Evolutionary conservation across 345 rosid species (phyloP).

Genomic region (Acer saccharum): DNA sequence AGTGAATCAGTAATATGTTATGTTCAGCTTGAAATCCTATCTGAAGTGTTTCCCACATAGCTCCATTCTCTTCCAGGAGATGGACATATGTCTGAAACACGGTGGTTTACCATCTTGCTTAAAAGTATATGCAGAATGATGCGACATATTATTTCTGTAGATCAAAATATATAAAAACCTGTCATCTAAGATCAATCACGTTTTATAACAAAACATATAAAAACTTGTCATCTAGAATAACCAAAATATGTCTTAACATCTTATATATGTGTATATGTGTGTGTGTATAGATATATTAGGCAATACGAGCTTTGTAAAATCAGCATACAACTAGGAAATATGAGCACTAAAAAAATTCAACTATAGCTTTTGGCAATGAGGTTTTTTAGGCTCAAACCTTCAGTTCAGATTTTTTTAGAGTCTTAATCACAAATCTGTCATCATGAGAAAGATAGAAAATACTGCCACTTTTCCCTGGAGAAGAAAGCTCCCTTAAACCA

Average conservation of each 20-base stretch:
- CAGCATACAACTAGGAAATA: not conserved
- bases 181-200: not conserved
- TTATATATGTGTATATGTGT: too few relatives aligned
- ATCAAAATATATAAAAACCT: not conserved
- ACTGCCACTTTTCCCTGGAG: slow-evolving; percentile 98
- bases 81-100: not conserved
- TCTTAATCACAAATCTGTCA: slow-evolving; percentile 91
- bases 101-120: not conserved
- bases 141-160: not conserved
- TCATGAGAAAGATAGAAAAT: slow-evolving; percentile 90
- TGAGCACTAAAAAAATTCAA: not conserved
- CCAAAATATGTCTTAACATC: not conserved
- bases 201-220: not conserved
- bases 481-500: slow-evolving; percentile 78
- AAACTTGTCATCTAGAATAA: not conserved
- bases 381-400: slow-evolving; percentile 56
- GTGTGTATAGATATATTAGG: not conserved
- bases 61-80: not conserved
- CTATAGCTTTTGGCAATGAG: not conserved
- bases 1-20: not conserved
- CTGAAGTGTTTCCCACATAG: not conserved
- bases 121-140: not conserved
- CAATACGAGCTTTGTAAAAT: not conserved
- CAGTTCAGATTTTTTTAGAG: slow-evolving; percentile 76
- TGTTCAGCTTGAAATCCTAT: slow-evolving; percentile 1